Base-by-base conservation (phyloP, 1,139 yeast genomes). In the Scheffersomyces stambukii region DNA sequence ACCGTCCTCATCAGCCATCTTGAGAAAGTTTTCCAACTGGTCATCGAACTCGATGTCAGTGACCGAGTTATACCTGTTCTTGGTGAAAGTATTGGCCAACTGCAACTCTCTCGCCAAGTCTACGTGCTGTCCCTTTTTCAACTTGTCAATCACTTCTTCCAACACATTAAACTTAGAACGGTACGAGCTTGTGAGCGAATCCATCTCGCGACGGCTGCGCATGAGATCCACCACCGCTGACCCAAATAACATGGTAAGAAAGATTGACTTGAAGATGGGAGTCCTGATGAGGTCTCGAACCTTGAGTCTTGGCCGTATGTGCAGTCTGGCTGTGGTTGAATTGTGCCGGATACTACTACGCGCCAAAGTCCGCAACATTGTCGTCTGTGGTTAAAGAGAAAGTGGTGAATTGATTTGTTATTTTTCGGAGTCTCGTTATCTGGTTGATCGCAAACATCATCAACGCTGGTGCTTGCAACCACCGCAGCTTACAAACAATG, bases 21-120 rank as follows among this genome's bases (percentile, higher is more conserved):
- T 54, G 29, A 65, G 48, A 32, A 66, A 56, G 24, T 52, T 46
- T 32, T 65, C 67, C 32, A 67, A 45, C 36, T 53, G 57, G 21
- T 63, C 59, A 40, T 67, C 74, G 19, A 65, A 43, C 29, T 65
- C 68, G 16, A 65, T 50, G 33, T 64, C 71, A 3, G 57, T 49
- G 7, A 49, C 54, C 0, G 57, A 42, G 33, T 48, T 48, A 31
- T 58, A 59, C 32, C 52, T 60, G 31, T 54, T 44, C 27, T 52
- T 48, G 8, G 66, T 54, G 25, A 64, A 48, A 4, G 64, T 49
- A 33, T 60, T 57, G 10, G 70, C 66, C 23, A 67, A 44, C 28
- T 46, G 52, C 32, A 67, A 52, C 32, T 67, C 73, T 25, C 52
- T 51, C 3, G 56, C 49, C 10, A 67, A 45, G 41, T 67, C 69